phyloP scores from a whole-genome alignment of 148 eudicot species.

The Chenopodium formosanum region DNA sequence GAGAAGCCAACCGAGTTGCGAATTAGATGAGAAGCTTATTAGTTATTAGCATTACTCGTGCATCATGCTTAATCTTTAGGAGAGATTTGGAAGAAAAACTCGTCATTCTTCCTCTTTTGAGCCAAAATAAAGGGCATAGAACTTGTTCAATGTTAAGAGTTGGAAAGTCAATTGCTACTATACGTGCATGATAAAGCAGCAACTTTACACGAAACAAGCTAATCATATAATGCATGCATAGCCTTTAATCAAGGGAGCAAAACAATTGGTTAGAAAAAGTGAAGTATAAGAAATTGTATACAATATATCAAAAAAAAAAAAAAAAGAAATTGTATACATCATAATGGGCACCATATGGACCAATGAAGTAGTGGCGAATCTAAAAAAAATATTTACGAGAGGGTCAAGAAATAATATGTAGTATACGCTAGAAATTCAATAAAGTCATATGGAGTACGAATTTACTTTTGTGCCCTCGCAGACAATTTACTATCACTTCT shows the following conservation, averaged over 20 bases:
- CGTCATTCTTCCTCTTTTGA: too few relatives aligned
- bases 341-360: too few relatives aligned
- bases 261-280: not conserved
- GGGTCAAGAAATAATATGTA: too few relatives aligned
- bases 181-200: not conserved
- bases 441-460: not conserved
- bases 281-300: not conserved
- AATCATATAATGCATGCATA: not conserved
- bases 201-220: not conserved
- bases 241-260: not conserved
- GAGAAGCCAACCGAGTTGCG: too few relatives aligned
- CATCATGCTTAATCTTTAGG: too few relatives aligned
- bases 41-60: too few relatives aligned
- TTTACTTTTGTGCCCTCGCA: not conserved
- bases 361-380: too few relatives aligned
- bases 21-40: too few relatives aligned
- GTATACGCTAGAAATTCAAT: not conserved
- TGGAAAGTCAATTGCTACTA: not conserved
- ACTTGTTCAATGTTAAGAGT: not conserved
- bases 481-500: not conserved
- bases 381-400: too few relatives aligned
- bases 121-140: too few relatives aligned
- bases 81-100: too few relatives aligned
- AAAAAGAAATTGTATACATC: not conserved
- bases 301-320: too few relatives aligned